Percentiles rank a stretch among this genome's conserved stretches.
Conservation (phyloP, 2,329 filamentous ascomycete species). For the Dryadomyces quercus-mongolicae region DNA sequence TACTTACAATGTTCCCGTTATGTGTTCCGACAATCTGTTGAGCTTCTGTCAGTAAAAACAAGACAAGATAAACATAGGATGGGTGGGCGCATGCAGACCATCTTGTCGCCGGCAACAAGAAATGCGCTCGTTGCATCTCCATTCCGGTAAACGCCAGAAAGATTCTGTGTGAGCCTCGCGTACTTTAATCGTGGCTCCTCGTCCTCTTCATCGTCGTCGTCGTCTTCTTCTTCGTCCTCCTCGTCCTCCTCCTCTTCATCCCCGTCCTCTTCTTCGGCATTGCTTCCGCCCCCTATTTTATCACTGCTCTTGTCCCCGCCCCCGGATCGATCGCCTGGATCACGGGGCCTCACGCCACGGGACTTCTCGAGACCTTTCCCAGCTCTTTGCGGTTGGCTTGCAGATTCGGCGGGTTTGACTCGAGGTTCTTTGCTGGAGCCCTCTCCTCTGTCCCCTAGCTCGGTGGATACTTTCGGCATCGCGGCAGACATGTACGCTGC, state of each 20-base stretch:
- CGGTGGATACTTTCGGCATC: constrained; percentile 9
- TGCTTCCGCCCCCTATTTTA: constrained; percentile 12
- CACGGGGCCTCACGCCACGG: too few species aligned
- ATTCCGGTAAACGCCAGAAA: constrained; percentile 78
- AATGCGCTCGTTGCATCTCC: constrained; percentile 91
- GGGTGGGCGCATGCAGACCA: constrained; percentile 44
- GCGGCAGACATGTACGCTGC: constrained; percentile 7
- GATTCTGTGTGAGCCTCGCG: constrained; percentile 67
- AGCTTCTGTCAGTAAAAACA: constrained; percentile 9
- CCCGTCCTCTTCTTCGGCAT: constrained; percentile 12
- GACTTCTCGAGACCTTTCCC: background rate
- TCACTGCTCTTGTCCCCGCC: background rate
- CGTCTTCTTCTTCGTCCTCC: constrained; percentile 43
- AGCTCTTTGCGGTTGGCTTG: background rate
- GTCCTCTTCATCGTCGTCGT: constrained; percentile 73
- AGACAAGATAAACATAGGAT: background rate
- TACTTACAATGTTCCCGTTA: constrained; percentile 75
- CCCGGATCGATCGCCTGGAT: too few species aligned
- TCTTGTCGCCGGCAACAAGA: constrained; percentile 86
- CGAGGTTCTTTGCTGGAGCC: background rate
- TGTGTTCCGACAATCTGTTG: constrained; percentile 78
- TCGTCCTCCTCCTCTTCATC: constrained; percentile 27
- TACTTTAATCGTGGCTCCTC: constrained; percentile 95
- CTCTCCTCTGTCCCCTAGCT: constrained; percentile 2
- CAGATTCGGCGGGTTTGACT: background rate